Conservation (phyloP, 495 filamentous ascomycete species). For the Collariella sp. region DNA sequence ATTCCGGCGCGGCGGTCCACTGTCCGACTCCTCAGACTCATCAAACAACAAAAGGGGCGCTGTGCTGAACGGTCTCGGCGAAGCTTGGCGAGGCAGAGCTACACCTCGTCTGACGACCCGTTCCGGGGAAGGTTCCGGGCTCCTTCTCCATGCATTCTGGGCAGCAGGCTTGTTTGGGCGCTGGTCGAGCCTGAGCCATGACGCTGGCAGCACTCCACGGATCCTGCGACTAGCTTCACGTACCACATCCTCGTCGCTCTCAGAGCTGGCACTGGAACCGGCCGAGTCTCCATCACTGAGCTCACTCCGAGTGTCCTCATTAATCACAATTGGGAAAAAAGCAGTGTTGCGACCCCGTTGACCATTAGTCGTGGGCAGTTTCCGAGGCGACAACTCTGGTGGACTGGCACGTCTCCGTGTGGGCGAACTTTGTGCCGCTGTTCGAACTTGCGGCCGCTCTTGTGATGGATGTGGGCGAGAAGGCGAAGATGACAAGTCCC, state of each 20-base stretch:
- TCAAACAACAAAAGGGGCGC: slow-evolving; percentile 37
- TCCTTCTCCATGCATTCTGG: slow-evolving; percentile 33
- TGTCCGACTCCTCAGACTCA: slow-evolving; percentile 39
- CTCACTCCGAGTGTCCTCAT: slow-evolving; percentile 12
- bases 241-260: slow-evolving; percentile 38
- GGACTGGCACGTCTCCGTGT: background rate
- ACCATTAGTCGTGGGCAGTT: background rate
- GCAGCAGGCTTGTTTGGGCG: slow-evolving; percentile 24
- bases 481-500: slow-evolving; percentile 21
- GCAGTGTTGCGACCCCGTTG: background rate
- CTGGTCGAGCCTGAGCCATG: slow-evolving; percentile 72
- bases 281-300: slow-evolving; percentile 12
- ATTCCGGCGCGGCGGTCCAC: slow-evolving; percentile 9
- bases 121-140: slow-evolving; percentile 27
- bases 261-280: slow-evolving; percentile 15
- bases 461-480: background rate
- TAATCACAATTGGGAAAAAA: slow-evolving; percentile 10
- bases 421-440: background rate
- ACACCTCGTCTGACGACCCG: slow-evolving; percentile 45
- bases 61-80: slow-evolving; percentile 14
- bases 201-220: slow-evolving; percentile 82
- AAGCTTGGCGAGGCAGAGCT: slow-evolving; percentile 34
- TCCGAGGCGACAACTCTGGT: background rate
- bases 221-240: slow-evolving; percentile 47
- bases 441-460: slow-evolving; percentile 6